Base-by-base conservation (phyloP, 495 filamentous ascomycete genomes). In the Lepidopterella palustris region DNA sequence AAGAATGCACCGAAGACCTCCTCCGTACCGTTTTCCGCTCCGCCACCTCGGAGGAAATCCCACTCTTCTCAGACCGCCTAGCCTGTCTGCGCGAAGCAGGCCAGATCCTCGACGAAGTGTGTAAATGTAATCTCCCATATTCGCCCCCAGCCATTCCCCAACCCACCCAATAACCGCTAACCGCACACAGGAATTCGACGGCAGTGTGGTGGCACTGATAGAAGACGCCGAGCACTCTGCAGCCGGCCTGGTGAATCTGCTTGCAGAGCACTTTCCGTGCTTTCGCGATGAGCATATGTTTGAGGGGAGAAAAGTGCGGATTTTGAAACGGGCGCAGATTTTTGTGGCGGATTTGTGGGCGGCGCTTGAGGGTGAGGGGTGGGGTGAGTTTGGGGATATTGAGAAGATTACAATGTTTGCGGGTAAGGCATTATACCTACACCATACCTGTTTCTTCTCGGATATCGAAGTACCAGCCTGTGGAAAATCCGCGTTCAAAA, bases 351-450 rank as follows among this genome's bases (percentile, higher is more conserved):
- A 99, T 67, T 68, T 96, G 3, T 97, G 92, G 92, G 92, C 92
- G 10, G 92, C 89, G 59, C 96, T 97, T 67, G 82, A 93, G 49
- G 90, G 89, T 29, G 77, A 87, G 60, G 74, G 80, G 23, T 91
- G 84, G 61, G 93, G 93, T 13, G 73, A 79, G n/a, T 99, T 99
- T 67, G 67, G 84, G 26, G 95, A 99, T 66, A 95, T 99, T 53
- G 84, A 90, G 68, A 87, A 88, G 64, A 87, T 99, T 68, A 99
- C 95, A 60, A 97, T 97, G 88, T 99, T 97, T 74, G 91, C 93
- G 58, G 82, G 81, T 83, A 73, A 47, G 73, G 15, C 23, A 23
- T 55, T 58, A 5, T 15, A 50, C 47, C 24, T 25, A 25, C 47
- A 42, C 13, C 10, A n/a, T n/a, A n/a, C n/a, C n/a, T n/a, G n/a